Evolutionary conservation across 805 yeast genomes (phyloP).

Genomic region (Kodamaea kaohsiungensis): DNA sequence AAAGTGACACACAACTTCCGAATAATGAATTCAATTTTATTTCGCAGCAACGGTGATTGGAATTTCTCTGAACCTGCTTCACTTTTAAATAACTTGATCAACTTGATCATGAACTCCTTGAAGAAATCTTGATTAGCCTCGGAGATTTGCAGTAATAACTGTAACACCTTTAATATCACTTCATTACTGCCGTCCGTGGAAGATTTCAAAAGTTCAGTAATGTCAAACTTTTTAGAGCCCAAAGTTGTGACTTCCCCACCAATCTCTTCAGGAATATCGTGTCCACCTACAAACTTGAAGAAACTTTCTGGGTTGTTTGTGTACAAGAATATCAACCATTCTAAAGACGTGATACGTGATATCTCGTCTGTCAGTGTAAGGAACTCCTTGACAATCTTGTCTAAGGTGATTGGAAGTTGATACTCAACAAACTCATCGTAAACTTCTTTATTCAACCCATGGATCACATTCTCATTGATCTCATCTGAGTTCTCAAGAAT

Average conservation of each 20-base stretch:
- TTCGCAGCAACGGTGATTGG: slow-evolving; percentile 52
- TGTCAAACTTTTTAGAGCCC: slow-evolving; percentile 39
- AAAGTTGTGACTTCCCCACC: slow-evolving; percentile 15
- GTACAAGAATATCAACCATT: slow-evolving; percentile 86
- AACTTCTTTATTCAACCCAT: slow-evolving; percentile 42
- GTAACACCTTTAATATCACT: slow-evolving; percentile 73
- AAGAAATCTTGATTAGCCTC: slow-evolving; percentile 77
- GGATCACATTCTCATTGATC: slow-evolving; percentile 54
- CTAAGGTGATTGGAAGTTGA: slow-evolving; percentile 54
- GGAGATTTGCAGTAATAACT: slow-evolving; percentile 71
- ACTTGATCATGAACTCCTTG: slow-evolving; percentile 68
- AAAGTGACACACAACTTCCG: slow-evolving; percentile 80
- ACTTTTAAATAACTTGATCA: slow-evolving; percentile 66
- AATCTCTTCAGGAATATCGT: slow-evolving; percentile 1
- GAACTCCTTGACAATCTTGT: slow-evolving; percentile 67
- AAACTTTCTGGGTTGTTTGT: slow-evolving; percentile 51
- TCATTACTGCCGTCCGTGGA: slow-evolving; percentile 68
- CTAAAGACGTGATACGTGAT: slow-evolving; percentile 79
- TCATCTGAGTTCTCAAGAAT: slow-evolving; percentile 27
- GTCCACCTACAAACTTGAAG: slow-evolving; percentile 26
- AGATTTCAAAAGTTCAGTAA: slow-evolving; percentile 76
- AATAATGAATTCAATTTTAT: slow-evolving; percentile 68
- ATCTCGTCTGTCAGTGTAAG: slow-evolving; percentile 56
- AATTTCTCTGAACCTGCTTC: slow-evolving; percentile 39
- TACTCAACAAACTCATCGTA: slow-evolving; percentile 43